Percentiles rank a stretch among this genome's conserved stretches.
Conservation (phyloP, 129 eudicot species). For the Flaveria sonorensis region DNA sequence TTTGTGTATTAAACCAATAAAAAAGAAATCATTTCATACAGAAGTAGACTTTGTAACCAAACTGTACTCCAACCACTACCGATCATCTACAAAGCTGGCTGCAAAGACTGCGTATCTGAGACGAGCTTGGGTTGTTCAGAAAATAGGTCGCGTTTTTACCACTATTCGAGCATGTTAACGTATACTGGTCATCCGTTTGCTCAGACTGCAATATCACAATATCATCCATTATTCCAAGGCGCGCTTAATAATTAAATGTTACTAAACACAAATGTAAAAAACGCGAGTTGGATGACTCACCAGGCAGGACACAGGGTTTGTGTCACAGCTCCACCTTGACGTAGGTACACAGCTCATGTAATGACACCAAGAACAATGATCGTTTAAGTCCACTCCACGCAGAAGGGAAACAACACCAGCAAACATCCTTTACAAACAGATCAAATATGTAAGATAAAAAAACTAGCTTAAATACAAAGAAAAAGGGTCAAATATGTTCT, state of each 20-base stretch:
- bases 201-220: constrained; percentile 55
- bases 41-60: constrained; percentile 12
- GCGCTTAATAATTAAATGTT: neutral
- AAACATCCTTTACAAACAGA: constrained; percentile 46
- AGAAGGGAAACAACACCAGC: constrained; percentile 63
- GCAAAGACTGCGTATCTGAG: constrained; percentile 72
- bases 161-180: constrained; percentile 67
- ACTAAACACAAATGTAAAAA: neutral
- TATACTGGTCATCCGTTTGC: constrained; percentile 62
- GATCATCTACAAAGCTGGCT: constrained; percentile 69
- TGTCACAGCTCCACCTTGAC: constrained; percentile 80
- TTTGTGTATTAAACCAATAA: neutral
- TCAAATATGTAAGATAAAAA: neutral
- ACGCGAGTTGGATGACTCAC: constrained; percentile 35
- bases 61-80: constrained; percentile 18
- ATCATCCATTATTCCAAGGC: constrained; percentile 4
- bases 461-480: neutral
- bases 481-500: neutral
- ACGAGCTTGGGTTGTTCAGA: constrained; percentile 48
- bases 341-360: constrained; percentile 92
- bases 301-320: constrained; percentile 54
- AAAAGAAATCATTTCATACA: constrained; percentile 22
- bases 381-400: constrained; percentile 67
- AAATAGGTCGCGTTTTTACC: constrained; percentile 53
- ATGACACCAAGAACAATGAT: constrained; percentile 92